Base-by-base conservation (phyloP, 495 filamentous ascomycete species). In the Jackrogersella multiformis region DNA sequence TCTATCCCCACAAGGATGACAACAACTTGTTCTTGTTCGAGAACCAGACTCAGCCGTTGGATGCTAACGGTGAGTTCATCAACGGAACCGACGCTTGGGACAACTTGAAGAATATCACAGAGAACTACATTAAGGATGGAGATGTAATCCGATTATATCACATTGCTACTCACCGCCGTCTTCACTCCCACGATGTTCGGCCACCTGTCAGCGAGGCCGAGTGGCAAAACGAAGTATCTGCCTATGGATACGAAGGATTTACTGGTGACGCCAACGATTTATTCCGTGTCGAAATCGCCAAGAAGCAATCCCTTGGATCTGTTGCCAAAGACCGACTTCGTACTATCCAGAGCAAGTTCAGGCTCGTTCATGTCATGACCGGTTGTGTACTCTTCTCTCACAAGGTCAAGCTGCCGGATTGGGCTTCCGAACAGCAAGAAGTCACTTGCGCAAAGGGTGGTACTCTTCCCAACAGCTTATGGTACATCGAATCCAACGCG, bases 1-100 rank as follows among this genome's bases (percentile, higher is more conserved):
- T 99, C 6, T 99, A 99, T 70, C 95, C 95, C 8, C 95, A 99
- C 81, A 99, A 98, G 84, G 95, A 99, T 72, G 94, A 97, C 70
- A 99, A 99, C 84, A 99, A 99, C 76, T 65, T 94, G 30, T 99
- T 91, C 86, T 73, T 97, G 24, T 69, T 97, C 49, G 95, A 99
- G 80, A 99, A 99, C 76, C 89, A 94, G 80, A 99, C 96, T 7
- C 92, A 97, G 73, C 94, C 95, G 7, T 81, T 94, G 15, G 91
- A 88, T 61, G 79, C 85, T 5, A 84, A 91, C 73, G 93, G 92
- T 21, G 69, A 85, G 38, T 86, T 90, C 56, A 89, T 97, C 48
- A 87, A 88, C 66, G 93, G 96, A 13, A 87, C 91, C 12, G 78
- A 81, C 51, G 93, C 92, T 8, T 99, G 94, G 92, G 91, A 97